phyloP scores from a whole-genome alignment of 352 stramenopile genomes.

The Globisporangium echinulatum region DNA sequence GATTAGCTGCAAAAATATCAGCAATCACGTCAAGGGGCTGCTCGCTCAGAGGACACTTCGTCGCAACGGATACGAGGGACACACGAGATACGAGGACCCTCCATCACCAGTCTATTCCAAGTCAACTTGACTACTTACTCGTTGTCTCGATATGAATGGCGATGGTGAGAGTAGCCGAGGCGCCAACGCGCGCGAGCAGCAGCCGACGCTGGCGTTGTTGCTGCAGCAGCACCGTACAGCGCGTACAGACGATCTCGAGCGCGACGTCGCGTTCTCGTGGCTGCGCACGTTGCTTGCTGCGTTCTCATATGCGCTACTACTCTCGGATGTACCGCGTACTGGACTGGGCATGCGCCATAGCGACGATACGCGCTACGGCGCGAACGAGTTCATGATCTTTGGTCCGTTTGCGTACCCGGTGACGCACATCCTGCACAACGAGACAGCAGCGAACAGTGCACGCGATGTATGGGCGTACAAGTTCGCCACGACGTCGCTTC shows the following conservation, averaged over 20 bases:
- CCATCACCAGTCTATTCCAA: too few species aligned
- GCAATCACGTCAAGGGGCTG: too few species aligned
- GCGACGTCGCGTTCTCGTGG: conserved; percentile 1
- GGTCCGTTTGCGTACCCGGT: conserved; percentile 9
- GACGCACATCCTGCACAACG: conserved; percentile 1
- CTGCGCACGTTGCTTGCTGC: conserved; percentile 3
- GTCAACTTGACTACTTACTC: too few species aligned
- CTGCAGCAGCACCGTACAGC: not conserved
- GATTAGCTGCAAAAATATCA: too few species aligned
- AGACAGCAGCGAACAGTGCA: not conserved
- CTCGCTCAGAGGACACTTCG: too few species aligned
- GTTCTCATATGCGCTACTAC: conserved; percentile 13
- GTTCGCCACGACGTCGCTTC: conserved; percentile 7
- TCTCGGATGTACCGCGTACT: conserved; percentile 16
- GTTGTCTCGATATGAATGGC: too few species aligned
- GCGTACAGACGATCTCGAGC: not conserved
- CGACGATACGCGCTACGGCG: too few species aligned
- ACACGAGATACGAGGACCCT: too few species aligned
- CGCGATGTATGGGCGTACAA: conserved; percentile 11
- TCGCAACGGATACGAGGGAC: too few species aligned
- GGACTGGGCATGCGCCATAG: not conserved
- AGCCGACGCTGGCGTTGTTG: too few species aligned
- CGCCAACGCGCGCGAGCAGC: too few species aligned
- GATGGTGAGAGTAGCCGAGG: too few species aligned
- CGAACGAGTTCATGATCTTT: not conserved